Percentiles rank a stretch among this genome's conserved stretches.
Evolutionary conservation across 306 rosid species (phyloP).

Genomic region (Acacia confusa): DNA sequence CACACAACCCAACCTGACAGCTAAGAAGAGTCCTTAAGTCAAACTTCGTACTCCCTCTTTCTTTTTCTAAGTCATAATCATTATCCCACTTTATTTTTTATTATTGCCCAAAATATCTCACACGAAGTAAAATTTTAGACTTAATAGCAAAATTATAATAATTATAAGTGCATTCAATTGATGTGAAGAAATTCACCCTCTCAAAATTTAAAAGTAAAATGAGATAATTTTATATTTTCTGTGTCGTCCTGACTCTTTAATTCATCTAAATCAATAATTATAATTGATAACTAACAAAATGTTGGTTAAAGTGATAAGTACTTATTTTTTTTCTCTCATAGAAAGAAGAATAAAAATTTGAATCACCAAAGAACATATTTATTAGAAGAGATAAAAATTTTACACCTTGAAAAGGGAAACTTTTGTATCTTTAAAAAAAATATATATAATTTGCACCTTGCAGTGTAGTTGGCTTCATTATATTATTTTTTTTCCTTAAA

Average conservation of each 20-base stretch:
- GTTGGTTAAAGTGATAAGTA: rapidly evolving
- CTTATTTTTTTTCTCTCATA: no score
- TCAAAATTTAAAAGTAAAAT: not conserved
- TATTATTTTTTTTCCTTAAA: no score
- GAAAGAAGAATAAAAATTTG: no score
- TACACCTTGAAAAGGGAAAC: no score
- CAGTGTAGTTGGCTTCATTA: not conserved
- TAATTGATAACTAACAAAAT: no score
- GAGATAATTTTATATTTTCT: not conserved
- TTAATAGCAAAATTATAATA: not conserved
- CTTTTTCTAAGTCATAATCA: not conserved
- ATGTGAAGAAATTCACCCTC: not conserved
- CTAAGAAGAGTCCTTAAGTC: not conserved
- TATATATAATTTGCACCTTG: not conserved
- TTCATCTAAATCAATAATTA: not conserved
- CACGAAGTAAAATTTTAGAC: not conserved
- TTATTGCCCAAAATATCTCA: not conserved
- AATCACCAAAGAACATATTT: no score
- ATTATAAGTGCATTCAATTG: not conserved
- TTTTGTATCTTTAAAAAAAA: no score
- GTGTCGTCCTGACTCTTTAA: not conserved
- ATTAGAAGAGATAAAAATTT: no score
- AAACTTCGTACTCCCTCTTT: not conserved
- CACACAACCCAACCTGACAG: not conserved
- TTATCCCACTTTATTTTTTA: not conserved